These are phyloP conservation scores for Ceratocystiopsis sp. DNA, from an alignment of 2,329 filamentous ascomycete species.

Conservation along the genomic window DNA sequence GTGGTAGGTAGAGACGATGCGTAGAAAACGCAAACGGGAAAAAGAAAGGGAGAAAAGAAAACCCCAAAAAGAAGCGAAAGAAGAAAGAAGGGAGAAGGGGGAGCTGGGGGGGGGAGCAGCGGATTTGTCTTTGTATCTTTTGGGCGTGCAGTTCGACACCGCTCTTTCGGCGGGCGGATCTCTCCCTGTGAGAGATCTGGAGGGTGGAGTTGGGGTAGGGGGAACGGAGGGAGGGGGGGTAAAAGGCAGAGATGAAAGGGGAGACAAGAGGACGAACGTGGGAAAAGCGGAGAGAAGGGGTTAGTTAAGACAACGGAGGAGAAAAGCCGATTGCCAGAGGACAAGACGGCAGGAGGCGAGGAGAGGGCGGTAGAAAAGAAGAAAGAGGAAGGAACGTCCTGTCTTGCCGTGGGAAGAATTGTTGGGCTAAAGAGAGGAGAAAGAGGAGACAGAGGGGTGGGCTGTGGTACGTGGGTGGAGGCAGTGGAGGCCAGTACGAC, in stretches of 20 bases:
- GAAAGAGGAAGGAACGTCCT: neutral
- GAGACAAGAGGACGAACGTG: neutral
- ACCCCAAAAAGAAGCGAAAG: neutral
- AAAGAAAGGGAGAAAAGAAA: neutral
- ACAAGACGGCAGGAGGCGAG: neutral
- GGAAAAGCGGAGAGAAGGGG: neutral
- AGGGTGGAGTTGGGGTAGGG: slow-evolving; percentile 1
- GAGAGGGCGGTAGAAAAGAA: neutral
- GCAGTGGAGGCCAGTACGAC: no score
- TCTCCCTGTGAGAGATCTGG: no score
- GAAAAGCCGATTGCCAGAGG: neutral
- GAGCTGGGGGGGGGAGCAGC: neutral
- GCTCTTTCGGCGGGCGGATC: slow-evolving; percentile 9
- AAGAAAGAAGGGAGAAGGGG: neutral
- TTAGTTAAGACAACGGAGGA: no score
- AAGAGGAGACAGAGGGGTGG: no score
- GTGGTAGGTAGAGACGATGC: neutral
- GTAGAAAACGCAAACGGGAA: neutral
- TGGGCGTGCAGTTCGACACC: slow-evolving; percentile 10
- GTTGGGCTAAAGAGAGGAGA: no score
- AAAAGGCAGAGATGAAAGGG: neutral
- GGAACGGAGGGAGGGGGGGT: neutral
- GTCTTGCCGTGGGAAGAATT: no score
- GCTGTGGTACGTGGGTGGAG: no score
- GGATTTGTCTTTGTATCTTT: slow-evolving; percentile 3